Evolutionary conservation across 192 early-diverging fungal genomes (phyloP).

Genomic region (Glomus cerebriforme): DNA sequence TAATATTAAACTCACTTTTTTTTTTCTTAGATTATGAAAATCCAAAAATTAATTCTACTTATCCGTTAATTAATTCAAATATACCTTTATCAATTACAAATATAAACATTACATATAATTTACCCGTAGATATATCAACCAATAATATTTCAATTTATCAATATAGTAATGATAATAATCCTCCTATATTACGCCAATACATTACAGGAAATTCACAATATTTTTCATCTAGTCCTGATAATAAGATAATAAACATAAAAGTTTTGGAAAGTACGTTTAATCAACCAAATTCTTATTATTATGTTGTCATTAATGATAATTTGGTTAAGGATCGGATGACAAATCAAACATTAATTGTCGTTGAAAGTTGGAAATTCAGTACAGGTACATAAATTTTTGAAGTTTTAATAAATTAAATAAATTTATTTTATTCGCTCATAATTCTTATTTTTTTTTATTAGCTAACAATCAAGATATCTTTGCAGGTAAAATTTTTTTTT

Average conservation of each 20-base stretch:
- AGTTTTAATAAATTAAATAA: background rate
- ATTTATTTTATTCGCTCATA: no score
- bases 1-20: no score
- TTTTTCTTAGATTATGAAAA: background rate
- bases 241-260: background rate
- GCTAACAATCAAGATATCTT: background rate
- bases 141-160: background rate
- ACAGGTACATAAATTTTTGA: background rate
- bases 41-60: background rate
- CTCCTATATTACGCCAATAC: background rate
- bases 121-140: background rate
- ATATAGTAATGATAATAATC: background rate
- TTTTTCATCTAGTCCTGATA: background rate
- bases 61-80: background rate
- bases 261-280: conserved; percentile 18
- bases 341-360: background rate
- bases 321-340: background rate
- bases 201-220: background rate
- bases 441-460: no score
- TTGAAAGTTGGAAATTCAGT: background rate
- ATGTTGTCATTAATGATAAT: background rate
- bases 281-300: background rate
- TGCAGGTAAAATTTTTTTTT: background rate
- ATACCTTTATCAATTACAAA: background rate
- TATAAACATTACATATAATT: background rate